Evolutionary conservation across 257 asterid genomes (phyloP).

Genomic region (Hygrophila difformis): DNA sequence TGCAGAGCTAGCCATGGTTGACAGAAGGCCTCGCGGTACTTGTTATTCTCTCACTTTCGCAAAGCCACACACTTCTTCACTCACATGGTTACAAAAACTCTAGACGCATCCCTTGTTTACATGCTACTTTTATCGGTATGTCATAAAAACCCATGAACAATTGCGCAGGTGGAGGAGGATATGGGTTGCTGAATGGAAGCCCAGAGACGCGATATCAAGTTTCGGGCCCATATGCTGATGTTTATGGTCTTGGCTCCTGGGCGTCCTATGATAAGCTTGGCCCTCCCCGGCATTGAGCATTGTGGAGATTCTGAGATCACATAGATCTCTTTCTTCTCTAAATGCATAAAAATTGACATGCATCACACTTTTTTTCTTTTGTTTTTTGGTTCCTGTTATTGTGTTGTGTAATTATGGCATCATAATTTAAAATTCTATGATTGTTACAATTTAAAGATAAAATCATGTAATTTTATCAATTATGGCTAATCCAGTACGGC

Average conservation of each 20-base stretch:
- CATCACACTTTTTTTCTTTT: too few relatives aligned
- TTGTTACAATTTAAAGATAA: too few relatives aligned
- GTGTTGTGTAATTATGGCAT: too few relatives aligned
- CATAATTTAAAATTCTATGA: too few relatives aligned
- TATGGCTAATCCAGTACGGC: too few relatives aligned
- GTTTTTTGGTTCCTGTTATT: too few relatives aligned
- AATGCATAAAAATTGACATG: too few relatives aligned
- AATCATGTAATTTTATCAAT: too few relatives aligned
- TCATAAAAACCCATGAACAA: conserved; percentile 1
- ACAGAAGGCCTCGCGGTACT: conserved; percentile 43
- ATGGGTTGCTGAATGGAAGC: conserved; percentile 57
- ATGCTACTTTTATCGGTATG: conserved; percentile 1
- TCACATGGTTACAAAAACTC: background rate
- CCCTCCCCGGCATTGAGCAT: conserved; percentile 43
- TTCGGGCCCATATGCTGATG: conserved; percentile 43
- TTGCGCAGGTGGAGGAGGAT: conserved; percentile 47
- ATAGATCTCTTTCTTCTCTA: too few relatives aligned
- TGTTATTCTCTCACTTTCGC: conserved; percentile 14
- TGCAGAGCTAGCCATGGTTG: conserved; percentile 50
- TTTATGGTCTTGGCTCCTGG: conserved; percentile 44
- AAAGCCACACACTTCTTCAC: background rate
- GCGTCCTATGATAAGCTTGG: conserved; percentile 50
- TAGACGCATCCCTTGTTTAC: background rate
- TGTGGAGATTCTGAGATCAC: background rate
- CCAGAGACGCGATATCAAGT: conserved; percentile 70